Evolutionary conservation across 164 flowering plant genomes (phyloP).

Genomic region (Tinospora cordifolia): DNA sequence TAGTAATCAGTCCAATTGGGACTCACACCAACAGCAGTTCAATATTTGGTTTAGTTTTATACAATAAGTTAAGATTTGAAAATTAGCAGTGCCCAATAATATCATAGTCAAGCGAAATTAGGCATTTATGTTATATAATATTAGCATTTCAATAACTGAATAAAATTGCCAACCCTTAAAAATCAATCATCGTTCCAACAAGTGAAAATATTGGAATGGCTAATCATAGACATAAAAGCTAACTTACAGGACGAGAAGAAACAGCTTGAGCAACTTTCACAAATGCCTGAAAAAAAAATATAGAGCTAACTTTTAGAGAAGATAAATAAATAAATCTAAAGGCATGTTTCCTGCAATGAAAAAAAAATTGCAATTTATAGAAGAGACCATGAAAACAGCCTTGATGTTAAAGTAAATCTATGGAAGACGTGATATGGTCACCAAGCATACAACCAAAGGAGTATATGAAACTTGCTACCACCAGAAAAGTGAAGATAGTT

Average conservation of each 20-base stretch:
- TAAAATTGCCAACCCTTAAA: background rate
- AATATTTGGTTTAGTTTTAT: too few species aligned
- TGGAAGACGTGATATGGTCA: background rate
- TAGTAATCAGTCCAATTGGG: background rate
- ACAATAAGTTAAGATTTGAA: background rate
- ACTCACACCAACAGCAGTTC: background rate
- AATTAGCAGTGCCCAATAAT: background rate
- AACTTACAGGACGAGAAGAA: slow-evolving; percentile 88
- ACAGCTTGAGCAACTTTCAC: slow-evolving; percentile 95
- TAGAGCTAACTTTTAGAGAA: background rate
- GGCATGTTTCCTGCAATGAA: background rate
- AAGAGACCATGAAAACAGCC: background rate
- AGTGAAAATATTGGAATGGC: background rate
- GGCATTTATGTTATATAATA: background rate
- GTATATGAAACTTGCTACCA: background rate
- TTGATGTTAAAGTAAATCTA: background rate
- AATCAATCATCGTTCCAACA: too few species aligned
- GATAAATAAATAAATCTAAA: background rate
- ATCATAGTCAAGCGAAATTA: background rate
- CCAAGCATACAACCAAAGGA: background rate
- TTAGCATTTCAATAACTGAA: background rate
- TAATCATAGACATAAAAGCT: background rate
- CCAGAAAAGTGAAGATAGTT: background rate
- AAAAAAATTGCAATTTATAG: background rate
- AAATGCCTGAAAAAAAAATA: slow-evolving; percentile 60